phyloP scores from a whole-genome alignment of 495 filamentous ascomycete species.

The Amniculicola lignicola region DNA sequence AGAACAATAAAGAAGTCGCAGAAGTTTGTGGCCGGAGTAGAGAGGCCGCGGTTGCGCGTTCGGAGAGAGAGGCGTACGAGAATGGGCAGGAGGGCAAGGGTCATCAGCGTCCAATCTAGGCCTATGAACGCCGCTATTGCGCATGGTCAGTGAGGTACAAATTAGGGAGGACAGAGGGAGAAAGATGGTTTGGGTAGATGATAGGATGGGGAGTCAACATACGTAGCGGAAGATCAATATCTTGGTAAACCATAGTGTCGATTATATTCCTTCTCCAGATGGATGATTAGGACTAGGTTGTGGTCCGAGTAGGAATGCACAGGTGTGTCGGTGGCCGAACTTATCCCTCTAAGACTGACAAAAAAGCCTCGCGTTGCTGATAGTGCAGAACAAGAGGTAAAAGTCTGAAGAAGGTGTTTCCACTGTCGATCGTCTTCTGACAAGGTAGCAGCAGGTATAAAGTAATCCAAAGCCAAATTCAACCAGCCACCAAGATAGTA shows the following conservation, averaged over 20 bases:
- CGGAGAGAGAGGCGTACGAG: conserved; percentile 38
- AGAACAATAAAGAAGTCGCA: conserved; percentile 39
- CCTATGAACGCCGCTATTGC: conserved; percentile 41
- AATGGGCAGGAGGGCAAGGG: conserved; percentile 39
- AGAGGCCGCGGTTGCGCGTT: conserved; percentile 12
- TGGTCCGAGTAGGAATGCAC: too few relatives aligned
- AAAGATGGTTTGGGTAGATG: background rate
- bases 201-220: conserved; percentile 4
- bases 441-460: too few relatives aligned
- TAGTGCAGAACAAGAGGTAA: too few relatives aligned
- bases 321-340: too few relatives aligned
- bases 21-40: conserved; percentile 27
- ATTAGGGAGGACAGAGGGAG: background rate
- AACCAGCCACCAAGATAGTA: too few relatives aligned
- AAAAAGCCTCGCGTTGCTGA: background rate
- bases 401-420: too few relatives aligned
- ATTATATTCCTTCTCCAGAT: background rate
- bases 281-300: too few relatives aligned
- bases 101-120: conserved; percentile 40
- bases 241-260: conserved; percentile 28
- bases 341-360: background rate
- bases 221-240: conserved; percentile 33
- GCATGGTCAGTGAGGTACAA: too few relatives aligned
- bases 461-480: too few relatives aligned
- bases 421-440: too few relatives aligned